Base-by-base conservation (phyloP, 352 stramenopile species). In the Globisporangium canariense region DNA sequence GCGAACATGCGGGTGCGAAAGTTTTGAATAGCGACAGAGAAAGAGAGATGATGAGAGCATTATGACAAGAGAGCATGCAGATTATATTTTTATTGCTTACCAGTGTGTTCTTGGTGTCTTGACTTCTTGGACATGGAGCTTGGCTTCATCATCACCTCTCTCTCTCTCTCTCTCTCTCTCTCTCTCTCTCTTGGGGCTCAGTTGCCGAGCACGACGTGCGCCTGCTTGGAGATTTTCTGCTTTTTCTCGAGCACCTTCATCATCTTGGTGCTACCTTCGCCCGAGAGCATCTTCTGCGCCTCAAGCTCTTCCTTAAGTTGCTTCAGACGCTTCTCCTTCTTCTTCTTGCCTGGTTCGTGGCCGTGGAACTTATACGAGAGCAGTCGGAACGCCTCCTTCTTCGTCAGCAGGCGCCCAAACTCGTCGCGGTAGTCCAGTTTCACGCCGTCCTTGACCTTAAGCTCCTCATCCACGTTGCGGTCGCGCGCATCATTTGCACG, bases 291-390 rank as follows among this genome's bases (percentile, higher is more conserved):
- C 64, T 96, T 93, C 60, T 93, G 81, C 8, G 85, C 74, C 41
- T 77, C 69, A 16, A 93, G 71, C 56, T 95, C 86, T 51, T 93
- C 83, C 70, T 96, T 93, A 2, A 97, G 67, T 58, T 94, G 73
- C 56, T 91, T 93, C 38, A 96, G 64, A 2, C 91, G 83, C 71
- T 99, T 98, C 69, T 99, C 97, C 67, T 98, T 90, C 68, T 99
- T 99, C 74, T 98, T 99, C 77, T 99, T 98, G 7, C 90, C 93
- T 5, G 94, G 97, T 6, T 94, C 95, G 67, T 99, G 94, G 28
- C 97, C 97, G 74, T 99, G 97, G 78, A 99, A 99, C 68, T 98
- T 97, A 83, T 99, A 99, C 74, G 92, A 98, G 34, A 99, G 77
- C 70, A 99, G 81, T 34, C 97, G 93, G 84, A 98, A 99, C 0